phyloP scores from a whole-genome alignment of 1,284 basidiomycete genomes.

The Sporisorium reilianum region DNA sequence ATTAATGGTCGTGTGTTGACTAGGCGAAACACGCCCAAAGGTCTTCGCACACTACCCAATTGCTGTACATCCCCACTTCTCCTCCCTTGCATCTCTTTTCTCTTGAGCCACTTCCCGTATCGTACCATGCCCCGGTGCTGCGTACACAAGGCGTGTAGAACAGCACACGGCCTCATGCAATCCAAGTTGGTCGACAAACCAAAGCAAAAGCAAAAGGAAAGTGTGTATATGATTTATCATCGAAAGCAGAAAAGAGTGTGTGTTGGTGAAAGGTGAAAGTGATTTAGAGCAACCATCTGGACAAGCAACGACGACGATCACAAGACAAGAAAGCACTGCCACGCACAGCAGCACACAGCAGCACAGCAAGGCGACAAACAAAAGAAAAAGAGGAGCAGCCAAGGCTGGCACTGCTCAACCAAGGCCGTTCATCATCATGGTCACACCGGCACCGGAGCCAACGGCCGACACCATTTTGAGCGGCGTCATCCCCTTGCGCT shows the following conservation, averaged over 20 bases:
- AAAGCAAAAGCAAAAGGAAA: neutral
- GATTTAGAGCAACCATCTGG: neutral
- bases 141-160: neutral
- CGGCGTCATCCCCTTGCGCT: neutral
- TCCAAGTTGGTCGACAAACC: neutral
- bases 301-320: neutral
- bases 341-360: too few species aligned
- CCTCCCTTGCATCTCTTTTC: neutral
- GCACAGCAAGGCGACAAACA: too few species aligned
- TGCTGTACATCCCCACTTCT: slow-evolving; percentile 33
- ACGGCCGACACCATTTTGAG: slow-evolving; percentile 1
- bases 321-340: neutral
- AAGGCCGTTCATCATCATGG: slow-evolving; percentile 28
- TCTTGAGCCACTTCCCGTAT: too few species aligned
- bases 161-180: neutral
- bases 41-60: slow-evolving; percentile 55
- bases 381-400: neutral
- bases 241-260: slow-evolving; percentile 3
- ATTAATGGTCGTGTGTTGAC: slow-evolving; percentile 53
- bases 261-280: slow-evolving; percentile 1
- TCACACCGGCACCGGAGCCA: slow-evolving; percentile 11
- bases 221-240: slow-evolving; percentile 1
- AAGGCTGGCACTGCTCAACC: neutral
- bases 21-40: slow-evolving; percentile 31
- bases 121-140: too few species aligned